Evolutionary conservation across 1,284 basidiomycete genomes (phyloP).

Genomic region (Irpex rosettiformis): DNA sequence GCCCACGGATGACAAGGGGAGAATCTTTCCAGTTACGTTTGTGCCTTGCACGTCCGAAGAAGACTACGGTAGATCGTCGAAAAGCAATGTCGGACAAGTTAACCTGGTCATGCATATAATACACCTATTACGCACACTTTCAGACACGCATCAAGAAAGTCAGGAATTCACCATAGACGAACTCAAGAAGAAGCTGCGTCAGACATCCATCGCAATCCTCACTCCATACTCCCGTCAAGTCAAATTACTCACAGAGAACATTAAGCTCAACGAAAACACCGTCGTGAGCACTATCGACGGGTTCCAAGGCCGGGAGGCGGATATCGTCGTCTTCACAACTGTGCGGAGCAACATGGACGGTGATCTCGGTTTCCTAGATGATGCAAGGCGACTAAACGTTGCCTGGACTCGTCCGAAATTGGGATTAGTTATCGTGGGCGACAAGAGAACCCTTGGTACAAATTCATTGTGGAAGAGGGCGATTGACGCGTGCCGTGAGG

Average conservation of each 20-base stretch:
- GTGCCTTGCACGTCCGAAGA: constrained; percentile 55
- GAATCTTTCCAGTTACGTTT: constrained; percentile 49
- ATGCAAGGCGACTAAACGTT: constrained; percentile 65
- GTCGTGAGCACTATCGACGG: constrained; percentile 62
- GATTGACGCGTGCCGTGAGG: constrained; percentile 5
- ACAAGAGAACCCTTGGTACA: constrained; percentile 50
- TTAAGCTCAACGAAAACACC: constrained; percentile 37
- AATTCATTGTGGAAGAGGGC: constrained; percentile 48
- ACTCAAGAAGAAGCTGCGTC: constrained; percentile 20
- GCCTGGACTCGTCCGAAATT: constrained; percentile 71
- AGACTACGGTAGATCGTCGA: constrained; percentile 55
- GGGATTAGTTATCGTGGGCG: constrained; percentile 63
- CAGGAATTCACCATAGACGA: constrained; percentile 5
- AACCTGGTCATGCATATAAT: constrained; percentile 44
- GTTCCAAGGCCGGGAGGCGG: constrained; percentile 75
- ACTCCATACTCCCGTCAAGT: constrained; percentile 61
- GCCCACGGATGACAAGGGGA: constrained; percentile 33
- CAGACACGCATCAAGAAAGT: background rate
- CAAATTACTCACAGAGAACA: constrained; percentile 36
- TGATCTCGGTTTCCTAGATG: constrained; percentile 71
- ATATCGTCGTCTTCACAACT: constrained; percentile 68
- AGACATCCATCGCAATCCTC: constrained; percentile 43
- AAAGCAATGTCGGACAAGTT: constrained; percentile 57
- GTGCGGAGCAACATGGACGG: constrained; percentile 58
- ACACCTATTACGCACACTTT: constrained; percentile 32